Conservation (phyloP, 2,329 filamentous ascomycete genomes). For the Rugonectria rugulosa region DNA sequence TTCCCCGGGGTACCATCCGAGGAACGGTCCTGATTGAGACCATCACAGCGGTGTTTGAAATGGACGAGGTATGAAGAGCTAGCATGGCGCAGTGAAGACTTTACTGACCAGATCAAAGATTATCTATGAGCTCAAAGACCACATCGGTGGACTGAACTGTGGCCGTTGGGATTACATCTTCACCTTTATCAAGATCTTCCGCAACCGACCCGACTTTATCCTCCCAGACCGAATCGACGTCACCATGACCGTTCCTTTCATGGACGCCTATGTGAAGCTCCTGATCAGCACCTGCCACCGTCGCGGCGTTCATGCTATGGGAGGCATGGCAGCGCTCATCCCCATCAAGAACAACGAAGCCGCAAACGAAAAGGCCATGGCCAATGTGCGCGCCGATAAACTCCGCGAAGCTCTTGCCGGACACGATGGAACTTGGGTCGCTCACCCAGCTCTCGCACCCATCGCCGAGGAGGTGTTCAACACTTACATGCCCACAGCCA, state of each 20-base stretch:
- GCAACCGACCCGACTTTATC: constrained; percentile 89
- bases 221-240: constrained; percentile 89
- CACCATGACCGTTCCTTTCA: constrained; percentile 98
- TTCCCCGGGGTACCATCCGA: constrained; percentile 89
- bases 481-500: constrained; percentile 96
- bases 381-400: constrained; percentile 91
- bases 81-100: neutral
- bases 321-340: constrained; percentile 98
- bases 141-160: constrained; percentile 96
- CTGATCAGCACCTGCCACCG: constrained; percentile 98
- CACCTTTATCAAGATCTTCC: constrained; percentile 99
- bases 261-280: constrained; percentile 94
- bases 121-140: constrained; percentile 97
- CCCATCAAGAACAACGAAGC: constrained; percentile 93
- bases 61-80: constrained; percentile 69
- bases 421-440: constrained; percentile 96
- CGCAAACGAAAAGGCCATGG: constrained; percentile 94
- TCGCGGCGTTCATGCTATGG: constrained; percentile 95
- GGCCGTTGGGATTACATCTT: constrained; percentile 99
- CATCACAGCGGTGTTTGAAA: constrained; percentile 96
- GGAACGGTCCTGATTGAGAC: constrained; percentile 97
- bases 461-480: constrained; percentile 96
- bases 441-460: constrained; percentile 86
- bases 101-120: constrained; percentile 63
- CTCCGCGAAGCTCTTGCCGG: constrained; percentile 92